Evolutionary conservation across 371 early-diverging fungal species (phyloP).

Genomic region (Fennellomyces sp.): DNA sequence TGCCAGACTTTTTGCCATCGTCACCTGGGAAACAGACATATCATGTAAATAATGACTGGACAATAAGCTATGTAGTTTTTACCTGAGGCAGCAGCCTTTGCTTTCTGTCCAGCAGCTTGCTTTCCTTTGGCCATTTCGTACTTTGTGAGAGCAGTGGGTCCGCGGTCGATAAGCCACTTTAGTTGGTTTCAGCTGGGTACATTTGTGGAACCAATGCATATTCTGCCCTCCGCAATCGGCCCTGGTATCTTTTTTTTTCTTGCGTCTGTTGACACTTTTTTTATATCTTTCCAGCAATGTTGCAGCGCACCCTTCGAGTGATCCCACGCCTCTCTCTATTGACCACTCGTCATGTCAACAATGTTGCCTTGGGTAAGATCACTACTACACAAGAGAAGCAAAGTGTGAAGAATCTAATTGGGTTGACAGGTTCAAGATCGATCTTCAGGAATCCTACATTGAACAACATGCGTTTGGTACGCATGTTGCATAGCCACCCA

Average conservation of each 20-base stretch:
- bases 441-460: not conserved
- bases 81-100: constrained; percentile 27
- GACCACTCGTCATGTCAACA: not conserved
- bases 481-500: not conserved
- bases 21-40: constrained; percentile 1
- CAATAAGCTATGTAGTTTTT: not conserved
- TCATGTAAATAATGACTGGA: not conserved
- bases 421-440: constrained; percentile 2
- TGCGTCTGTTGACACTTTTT: not conserved
- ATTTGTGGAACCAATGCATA: too few relatives aligned
- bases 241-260: too few relatives aligned
- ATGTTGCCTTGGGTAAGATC: too few relatives aligned
- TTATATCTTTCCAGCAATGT: not conserved
- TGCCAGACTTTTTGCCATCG: constrained; percentile 53
- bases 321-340: not conserved
- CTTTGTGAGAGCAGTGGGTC: too few relatives aligned
- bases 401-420: not conserved
- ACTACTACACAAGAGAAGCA: too few relatives aligned
- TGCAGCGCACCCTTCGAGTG: not conserved
- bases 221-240: too few relatives aligned
- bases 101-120: constrained; percentile 45
- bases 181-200: too few relatives aligned
- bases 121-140: constrained; percentile 56
- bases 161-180: too few relatives aligned
- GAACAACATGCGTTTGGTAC: not conserved